Percentiles rank a stretch among this genome's conserved stretches.
Evolutionary conservation across 331 rosid species (phyloP).

Genomic region (Telfairia occidentalis): DNA sequence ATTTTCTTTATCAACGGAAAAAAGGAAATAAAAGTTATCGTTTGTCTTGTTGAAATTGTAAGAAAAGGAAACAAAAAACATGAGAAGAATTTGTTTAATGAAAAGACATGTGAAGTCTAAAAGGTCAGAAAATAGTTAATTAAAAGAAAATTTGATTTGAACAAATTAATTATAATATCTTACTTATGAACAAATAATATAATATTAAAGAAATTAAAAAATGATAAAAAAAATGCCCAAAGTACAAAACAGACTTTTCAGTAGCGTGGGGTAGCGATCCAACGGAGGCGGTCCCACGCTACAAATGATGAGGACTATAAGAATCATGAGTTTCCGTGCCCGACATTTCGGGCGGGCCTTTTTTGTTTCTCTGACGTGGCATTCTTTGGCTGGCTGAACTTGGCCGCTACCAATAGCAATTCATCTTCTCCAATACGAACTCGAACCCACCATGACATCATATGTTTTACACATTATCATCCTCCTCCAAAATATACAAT

Average conservation of each 20-base stretch:
- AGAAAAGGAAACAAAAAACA: too few relatives aligned
- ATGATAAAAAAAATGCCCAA: neutral
- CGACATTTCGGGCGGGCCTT: slow-evolving; percentile 5
- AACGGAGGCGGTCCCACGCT: slow-evolving; percentile 20
- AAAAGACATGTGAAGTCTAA: neutral
- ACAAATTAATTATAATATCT: neutral
- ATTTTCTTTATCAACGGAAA: too few relatives aligned
- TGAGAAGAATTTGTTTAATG: neutral
- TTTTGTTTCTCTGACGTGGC: slow-evolving; percentile 26
- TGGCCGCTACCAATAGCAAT: neutral
- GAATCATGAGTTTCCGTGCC: slow-evolving; percentile 18
- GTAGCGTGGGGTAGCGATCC: slow-evolving; percentile 20
- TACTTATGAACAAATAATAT: slow-evolving; percentile 6
- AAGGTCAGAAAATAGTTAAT: neutral
- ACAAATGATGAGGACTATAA: slow-evolving; percentile 13
- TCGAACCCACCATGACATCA: slow-evolving; percentile 7
- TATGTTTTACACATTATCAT: neutral
- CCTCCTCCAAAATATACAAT: neutral
- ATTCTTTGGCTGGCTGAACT: neutral
- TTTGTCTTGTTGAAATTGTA: too few relatives aligned
- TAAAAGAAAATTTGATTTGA: neutral
- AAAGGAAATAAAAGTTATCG: too few relatives aligned
- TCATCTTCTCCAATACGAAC: neutral
- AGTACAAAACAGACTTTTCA: slow-evolving; percentile 4
- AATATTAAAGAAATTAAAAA: neutral